Base-by-base conservation (phyloP, 257 asterid genomes). In the Fraxinus cuspidata region DNA sequence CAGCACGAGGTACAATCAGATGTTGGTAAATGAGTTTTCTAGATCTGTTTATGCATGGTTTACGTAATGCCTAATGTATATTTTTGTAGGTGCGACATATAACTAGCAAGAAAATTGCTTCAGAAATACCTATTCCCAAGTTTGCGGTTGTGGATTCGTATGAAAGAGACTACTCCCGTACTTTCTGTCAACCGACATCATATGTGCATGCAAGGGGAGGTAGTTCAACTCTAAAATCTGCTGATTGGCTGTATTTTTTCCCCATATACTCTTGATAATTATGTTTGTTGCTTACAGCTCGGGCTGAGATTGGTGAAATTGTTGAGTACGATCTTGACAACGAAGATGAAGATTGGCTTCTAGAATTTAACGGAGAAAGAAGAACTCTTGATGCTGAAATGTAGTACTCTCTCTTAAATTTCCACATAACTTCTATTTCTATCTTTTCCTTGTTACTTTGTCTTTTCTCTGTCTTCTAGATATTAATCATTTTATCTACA, bases 301-400 rank as follows among this genome's bases (percentile, higher is more conserved):
- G 98, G 66, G 93, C 98, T 82, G 97, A 95, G 86, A 87, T 93
- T 70, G 99, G 99, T 84, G 98, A 95, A 78, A 92, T 93, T 88
- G 86, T 93, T 23, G 99, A 93, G 87, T 95, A 95, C 76, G 99
- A 95, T 85, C 99, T 95, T 38, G 99, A 95, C 83, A 93, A 95
- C 76, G 99, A 95, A 93, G 99, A 95, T 65, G 99, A 93, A 76
- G 99, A 95, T 85, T 95, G 98, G 99, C 97, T 93, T 80, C 85
- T 83, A 51, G 97, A 86, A 81, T 89, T 90, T 92, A 93, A 89
- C 85, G 83, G 79, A 76, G 97, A 92, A 86, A 85, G 97, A 81
- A 86, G 87, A 70, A 74, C 73, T 80, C 97, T 93, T 77, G 82
- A 82, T 66, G 86, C 93, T 76, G 96, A 93, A 83, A 88, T 84